A percentile compares a stretch with the other conserved stretches of the same genome.
These are phyloP conservation scores for Phlebiopsis flavidoalba DNA, from an alignment of 768 basidiomycete genomes.

Conservation along the genomic window DNA sequence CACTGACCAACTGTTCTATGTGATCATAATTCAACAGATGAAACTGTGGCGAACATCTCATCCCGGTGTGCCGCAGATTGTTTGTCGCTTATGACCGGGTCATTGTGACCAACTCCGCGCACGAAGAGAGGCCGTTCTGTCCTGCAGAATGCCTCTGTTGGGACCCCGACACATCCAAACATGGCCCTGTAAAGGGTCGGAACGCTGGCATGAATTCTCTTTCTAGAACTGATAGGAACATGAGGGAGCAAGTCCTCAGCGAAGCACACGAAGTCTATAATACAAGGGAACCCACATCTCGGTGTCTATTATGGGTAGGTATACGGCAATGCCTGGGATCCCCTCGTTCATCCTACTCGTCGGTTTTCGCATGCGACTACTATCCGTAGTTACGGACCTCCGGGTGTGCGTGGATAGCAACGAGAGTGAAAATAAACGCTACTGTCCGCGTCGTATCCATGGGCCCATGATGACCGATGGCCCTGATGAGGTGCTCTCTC, in stretches of 20 bases:
- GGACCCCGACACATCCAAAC: background rate
- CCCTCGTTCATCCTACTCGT: no score
- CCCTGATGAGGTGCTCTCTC: no score
- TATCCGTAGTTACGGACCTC: no score
- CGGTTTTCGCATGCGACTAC: no score
- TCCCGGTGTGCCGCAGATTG: background rate
- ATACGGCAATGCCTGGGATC: no score
- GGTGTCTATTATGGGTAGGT: background rate
- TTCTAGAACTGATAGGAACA: background rate
- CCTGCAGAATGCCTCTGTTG: background rate
- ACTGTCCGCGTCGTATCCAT: no score
- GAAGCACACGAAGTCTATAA: background rate
- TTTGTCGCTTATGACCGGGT: background rate
- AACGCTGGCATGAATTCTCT: background rate
- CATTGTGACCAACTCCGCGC: background rate
- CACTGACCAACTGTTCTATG: background rate
- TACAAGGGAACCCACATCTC: background rate
- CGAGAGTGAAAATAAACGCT: no score
- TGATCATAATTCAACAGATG: background rate
- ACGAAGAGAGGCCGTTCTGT: background rate
- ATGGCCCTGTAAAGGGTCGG: background rate
- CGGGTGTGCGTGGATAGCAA: no score
- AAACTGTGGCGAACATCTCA: background rate
- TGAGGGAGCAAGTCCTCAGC: no score
- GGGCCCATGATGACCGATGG: no score